Conservation (phyloP, 805 yeast genomes). For the Wickerhamiella slavikovae region DNA sequence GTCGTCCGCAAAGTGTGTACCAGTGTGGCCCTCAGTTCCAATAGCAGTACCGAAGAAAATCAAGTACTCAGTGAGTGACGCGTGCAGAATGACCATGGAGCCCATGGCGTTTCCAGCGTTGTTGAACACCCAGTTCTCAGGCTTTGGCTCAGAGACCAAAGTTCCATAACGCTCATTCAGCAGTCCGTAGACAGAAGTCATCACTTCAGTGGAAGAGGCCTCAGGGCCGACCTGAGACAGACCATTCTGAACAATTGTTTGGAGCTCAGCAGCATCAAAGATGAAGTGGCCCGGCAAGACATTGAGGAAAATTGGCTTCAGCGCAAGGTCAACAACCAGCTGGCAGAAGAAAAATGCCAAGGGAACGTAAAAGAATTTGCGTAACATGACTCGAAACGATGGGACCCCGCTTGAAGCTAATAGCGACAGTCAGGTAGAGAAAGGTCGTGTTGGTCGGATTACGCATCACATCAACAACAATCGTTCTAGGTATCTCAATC, state of each 20-base stretch:
- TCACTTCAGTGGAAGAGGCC: conserved; percentile 9
- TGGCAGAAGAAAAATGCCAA: background rate
- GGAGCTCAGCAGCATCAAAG: conserved; percentile 48
- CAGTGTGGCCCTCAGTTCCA: conserved; percentile 93
- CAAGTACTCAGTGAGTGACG: conserved; percentile 80
- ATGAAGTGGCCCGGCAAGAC: conserved; percentile 46
- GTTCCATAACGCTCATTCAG: conserved; percentile 48
- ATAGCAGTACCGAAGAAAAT: conserved; percentile 84
- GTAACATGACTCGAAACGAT: conserved; percentile 5
- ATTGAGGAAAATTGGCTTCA: conserved; percentile 3
- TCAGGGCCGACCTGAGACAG: conserved; percentile 30
- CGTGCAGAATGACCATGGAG: conserved; percentile 84
- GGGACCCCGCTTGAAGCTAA: no score
- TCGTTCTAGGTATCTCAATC: no score
- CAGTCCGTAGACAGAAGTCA: conserved; percentile 22
- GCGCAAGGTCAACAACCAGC: background rate
- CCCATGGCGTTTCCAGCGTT: conserved; percentile 98
- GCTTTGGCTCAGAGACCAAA: conserved; percentile 42
- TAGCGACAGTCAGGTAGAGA: no score
- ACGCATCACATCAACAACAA: no score
- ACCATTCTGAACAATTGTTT: conserved; percentile 36
- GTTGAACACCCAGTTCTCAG: conserved; percentile 86
- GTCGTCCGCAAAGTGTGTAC: conserved; percentile 93
- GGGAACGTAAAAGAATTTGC: background rate
- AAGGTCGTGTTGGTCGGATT: no score